Percentiles rank a stretch among this genome's conserved stretches.
These are phyloP conservation scores for Helotiales sp. DNA, from an alignment of 2,329 filamentous ascomycete species.

Conservation along the genomic window DNA sequence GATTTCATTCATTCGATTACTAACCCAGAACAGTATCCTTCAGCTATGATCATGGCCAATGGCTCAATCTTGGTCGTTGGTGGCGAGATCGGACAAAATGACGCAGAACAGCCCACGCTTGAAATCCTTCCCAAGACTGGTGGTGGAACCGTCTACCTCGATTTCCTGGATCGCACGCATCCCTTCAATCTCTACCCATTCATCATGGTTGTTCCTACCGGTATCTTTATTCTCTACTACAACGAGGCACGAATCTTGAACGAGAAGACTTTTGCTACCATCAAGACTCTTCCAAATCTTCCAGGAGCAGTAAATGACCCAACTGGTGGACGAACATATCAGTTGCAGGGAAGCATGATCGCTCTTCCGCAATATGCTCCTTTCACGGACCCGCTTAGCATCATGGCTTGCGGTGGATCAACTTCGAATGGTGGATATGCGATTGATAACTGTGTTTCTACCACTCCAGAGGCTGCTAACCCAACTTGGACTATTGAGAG, in stretches of 20 bases:
- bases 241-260: slow-evolving; percentile 68
- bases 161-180: slow-evolving; percentile 62
- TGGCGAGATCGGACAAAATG: slow-evolving; percentile 64
- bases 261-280: slow-evolving; percentile 57
- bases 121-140: slow-evolving; percentile 58
- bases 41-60: slow-evolving; percentile 63
- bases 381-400: slow-evolving; percentile 57
- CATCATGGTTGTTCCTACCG: slow-evolving; percentile 58
- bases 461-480: slow-evolving; percentile 54
- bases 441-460: slow-evolving; percentile 67
- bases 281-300: slow-evolving; percentile 58
- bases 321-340: slow-evolving; percentile 63
- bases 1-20: no score
- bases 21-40: no score
- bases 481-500: slow-evolving; percentile 64
- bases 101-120: slow-evolving; percentile 58
- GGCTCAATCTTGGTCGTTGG: slow-evolving; percentile 65
- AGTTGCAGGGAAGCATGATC: slow-evolving; percentile 62
- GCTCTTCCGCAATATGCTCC: slow-evolving; percentile 63
- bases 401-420: slow-evolving; percentile 67
- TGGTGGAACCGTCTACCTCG: slow-evolving; percentile 52
- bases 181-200: slow-evolving; percentile 71
- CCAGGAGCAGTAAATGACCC: slow-evolving; percentile 61
- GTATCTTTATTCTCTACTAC: slow-evolving; percentile 66
- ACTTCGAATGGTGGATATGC: slow-evolving; percentile 52